These are phyloP conservation scores for Leccinum olivaceopallidum DNA, from an alignment of 768 basidiomycete genomes.

Conservation along the genomic window DNA sequence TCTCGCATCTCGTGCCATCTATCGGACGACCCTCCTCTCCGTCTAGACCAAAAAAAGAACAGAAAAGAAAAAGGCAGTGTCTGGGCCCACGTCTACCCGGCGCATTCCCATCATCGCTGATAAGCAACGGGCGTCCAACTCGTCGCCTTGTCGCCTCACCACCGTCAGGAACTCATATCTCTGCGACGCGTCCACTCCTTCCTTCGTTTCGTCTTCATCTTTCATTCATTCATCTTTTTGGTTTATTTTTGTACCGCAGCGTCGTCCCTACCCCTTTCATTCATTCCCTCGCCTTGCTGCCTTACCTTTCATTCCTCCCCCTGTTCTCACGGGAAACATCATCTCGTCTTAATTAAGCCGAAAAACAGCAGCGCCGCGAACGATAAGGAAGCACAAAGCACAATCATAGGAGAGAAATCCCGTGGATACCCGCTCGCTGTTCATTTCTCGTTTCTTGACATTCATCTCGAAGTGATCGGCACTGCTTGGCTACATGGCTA, in stretches of 20 bases:
- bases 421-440: conserved; percentile 13
- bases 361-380: neutral
- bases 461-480: conserved; percentile 20
- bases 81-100: conserved; percentile 5
- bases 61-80: conserved; percentile 9
- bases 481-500: neutral
- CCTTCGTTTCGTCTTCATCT: neutral
- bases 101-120: conserved; percentile 8
- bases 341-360: neutral
- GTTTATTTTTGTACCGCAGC: conserved; percentile 9
- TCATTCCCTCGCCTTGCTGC: neutral
- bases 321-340: neutral
- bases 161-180: conserved; percentile 2
- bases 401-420: conserved; percentile 2
- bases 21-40: neutral
- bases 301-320: neutral
- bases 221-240: neutral
- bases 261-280: neutral
- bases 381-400: neutral
- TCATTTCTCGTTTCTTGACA: neutral
- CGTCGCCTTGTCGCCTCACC: neutral
- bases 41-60: neutral
- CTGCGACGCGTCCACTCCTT: conserved; percentile 1
- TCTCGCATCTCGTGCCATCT: neutral
- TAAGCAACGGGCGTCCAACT: conserved; percentile 1